Conservation (phyloP, 2,329 filamentous ascomycete species). For the Paracorniculantispora psalliotae region DNA sequence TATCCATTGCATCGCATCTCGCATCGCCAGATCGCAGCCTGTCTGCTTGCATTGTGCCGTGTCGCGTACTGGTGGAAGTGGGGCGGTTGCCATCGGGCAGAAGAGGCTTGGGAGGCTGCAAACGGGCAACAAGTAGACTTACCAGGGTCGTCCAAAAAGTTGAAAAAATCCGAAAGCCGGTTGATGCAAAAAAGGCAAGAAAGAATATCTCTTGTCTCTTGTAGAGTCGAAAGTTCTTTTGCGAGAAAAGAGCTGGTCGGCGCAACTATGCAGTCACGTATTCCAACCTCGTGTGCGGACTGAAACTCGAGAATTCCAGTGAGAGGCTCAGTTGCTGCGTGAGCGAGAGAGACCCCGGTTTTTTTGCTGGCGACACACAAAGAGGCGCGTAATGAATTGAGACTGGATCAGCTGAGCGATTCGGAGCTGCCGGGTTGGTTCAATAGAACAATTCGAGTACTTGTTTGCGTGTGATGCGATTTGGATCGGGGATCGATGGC, state of each 20-base stretch:
- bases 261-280: slow-evolving; percentile 3
- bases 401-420: neutral
- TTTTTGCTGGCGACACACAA: slow-evolving; percentile 1
- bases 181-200: neutral
- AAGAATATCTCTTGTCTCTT: neutral
- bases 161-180: neutral
- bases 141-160: slow-evolving; percentile 8
- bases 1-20: neutral
- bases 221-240: neutral
- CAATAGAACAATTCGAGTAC: neutral
- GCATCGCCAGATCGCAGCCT: neutral
- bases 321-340: slow-evolving; percentile 1
- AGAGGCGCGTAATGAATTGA: neutral
- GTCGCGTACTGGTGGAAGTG: neutral
- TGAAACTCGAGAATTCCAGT: slow-evolving; percentile 14
- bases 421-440: neutral
- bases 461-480: no score
- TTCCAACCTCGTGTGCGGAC: slow-evolving; percentile 9
- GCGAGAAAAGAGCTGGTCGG: neutral
- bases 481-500: slow-evolving; percentile 2
- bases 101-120: neutral
- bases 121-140: slow-evolving; percentile 3
- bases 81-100: neutral
- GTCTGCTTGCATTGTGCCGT: neutral
- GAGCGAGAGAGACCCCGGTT: neutral